Base-by-base conservation (phyloP, 345 rosid species). In the Boechera divaricarpa region DNA sequence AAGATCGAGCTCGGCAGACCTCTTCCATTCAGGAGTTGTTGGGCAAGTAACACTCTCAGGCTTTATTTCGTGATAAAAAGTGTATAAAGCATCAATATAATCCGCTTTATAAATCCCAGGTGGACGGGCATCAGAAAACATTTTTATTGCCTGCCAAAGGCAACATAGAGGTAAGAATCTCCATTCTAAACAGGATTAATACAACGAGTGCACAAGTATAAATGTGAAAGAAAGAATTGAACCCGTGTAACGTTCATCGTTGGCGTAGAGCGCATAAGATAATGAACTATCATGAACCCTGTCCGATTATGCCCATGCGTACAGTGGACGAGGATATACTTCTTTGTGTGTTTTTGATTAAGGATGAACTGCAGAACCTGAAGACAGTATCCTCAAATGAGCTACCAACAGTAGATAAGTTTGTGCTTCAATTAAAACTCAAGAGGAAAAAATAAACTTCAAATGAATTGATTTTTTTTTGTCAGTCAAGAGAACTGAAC, bases 261-360 rank as follows among this genome's bases (percentile, higher is more conserved):
- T 8, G 90, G 70, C 11, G 21, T 63, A 29, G 97, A 81, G 31
- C 99, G 95, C 98, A 95, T 88, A 69, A 95, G 90, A 83, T 87
- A 91, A 75, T 95, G 97, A 65, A 89, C 85, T 28, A 92, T 89
- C 99, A 95, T 95, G 77, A 84, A 95, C 56, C 99, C 99, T 11
- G 99, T 95, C 21, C 99, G 97, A 71, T 95, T 95, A 83, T 91
- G 97, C 32, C 99, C 99, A 77, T 95, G 98, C 0, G 99, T 95
- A 83, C 99, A 95, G 76, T 92, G 99, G 74, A 95, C 99, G 13
- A 95, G 91, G 72, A 95, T 74, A 75, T 76, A 83, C 82, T 87
- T 88, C 85, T 87, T 92, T 13, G 89, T 13, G 53, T 78, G 81
- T 76, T 88, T 94, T 81, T 92, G 97, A 69, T 81, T 86, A 67